A percentile compares a stretch with the other conserved stretches of the same genome.
These are phyloP conservation scores for Fremontodendron californicum DNA, from an alignment of 345 rosid genomes.

Conservation along the genomic window DNA sequence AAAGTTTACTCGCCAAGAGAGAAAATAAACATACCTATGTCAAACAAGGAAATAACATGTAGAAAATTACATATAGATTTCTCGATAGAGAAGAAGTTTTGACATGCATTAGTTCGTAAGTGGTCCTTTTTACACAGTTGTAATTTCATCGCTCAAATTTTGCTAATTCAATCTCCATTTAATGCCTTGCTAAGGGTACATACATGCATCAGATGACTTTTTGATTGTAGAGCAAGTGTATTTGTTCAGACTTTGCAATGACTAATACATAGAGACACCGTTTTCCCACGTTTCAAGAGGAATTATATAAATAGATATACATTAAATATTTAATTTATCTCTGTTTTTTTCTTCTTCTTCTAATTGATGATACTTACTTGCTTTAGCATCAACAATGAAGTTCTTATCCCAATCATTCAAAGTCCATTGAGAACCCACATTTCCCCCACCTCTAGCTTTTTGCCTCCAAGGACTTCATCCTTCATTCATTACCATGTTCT, in stretches of 20 bases:
- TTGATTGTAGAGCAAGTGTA: background rate
- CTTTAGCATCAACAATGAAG: background rate
- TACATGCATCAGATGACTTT: constrained; percentile 1
- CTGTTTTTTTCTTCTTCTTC: too few relatives aligned
- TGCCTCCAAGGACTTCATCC: too few relatives aligned
- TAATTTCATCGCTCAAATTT: background rate
- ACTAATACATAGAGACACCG: background rate
- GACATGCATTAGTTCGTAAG: background rate
- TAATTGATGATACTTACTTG: background rate
- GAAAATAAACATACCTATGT: background rate
- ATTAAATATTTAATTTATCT: background rate
- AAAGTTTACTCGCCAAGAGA: background rate
- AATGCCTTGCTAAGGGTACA: background rate
- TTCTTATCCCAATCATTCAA: too few relatives aligned
- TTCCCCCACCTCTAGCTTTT: too few relatives aligned
- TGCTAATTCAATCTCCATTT: background rate
- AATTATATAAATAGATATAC: background rate
- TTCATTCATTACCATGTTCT: too few relatives aligned
- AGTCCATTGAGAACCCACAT: too few relatives aligned
- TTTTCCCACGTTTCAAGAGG: background rate
- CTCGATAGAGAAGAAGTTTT: too few relatives aligned
- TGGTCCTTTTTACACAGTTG: background rate
- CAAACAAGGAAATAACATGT: background rate
- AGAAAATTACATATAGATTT: background rate
- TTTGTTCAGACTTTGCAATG: background rate